Percentiles rank a stretch among this genome's conserved stretches.
Conservation (phyloP, 2,329 filamentous ascomycete species). For the Alternaria ventricosa region DNA sequence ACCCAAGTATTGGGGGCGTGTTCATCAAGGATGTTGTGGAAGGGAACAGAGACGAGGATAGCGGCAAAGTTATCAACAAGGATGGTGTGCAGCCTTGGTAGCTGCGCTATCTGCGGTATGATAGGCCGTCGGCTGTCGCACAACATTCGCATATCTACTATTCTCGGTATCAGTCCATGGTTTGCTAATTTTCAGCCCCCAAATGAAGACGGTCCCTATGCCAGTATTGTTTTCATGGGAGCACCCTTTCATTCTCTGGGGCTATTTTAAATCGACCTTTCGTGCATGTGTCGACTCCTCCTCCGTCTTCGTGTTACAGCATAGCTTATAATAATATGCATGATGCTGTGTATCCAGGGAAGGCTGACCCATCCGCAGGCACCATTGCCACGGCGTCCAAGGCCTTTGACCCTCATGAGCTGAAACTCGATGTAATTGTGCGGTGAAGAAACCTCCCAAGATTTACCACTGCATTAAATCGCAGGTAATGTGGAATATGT, state of each 20-base stretch:
- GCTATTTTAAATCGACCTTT: not conserved
- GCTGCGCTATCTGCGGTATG: not conserved
- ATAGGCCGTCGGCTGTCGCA: not conserved
- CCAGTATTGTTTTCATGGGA: not conserved
- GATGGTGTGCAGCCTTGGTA: slow-evolving; percentile 51
- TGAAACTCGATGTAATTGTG: not conserved
- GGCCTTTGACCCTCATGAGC: not conserved
- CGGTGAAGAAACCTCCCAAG: not conserved
- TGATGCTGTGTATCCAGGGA: not conserved
- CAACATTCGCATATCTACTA: not conserved
- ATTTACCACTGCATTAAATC: not conserved
- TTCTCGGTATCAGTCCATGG: not conserved
- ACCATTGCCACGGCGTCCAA: not conserved
- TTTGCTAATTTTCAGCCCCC: not conserved
- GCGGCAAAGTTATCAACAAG: slow-evolving; percentile 46
- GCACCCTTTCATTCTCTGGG: not conserved
- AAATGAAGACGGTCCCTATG: not conserved
- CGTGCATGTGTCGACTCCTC: not conserved
- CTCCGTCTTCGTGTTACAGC: not conserved
- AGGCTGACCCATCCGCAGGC: not conserved
- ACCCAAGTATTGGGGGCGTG: slow-evolving; percentile 46
- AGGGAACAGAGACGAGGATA: slow-evolving; percentile 49
- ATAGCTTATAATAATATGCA: not conserved
- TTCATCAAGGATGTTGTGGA: slow-evolving; percentile 51
- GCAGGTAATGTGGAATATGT: not conserved